phyloP scores from a whole-genome alignment of 2,329 filamentous ascomycete genomes.

The Immersiporthe knoxdaviesiana region DNA sequence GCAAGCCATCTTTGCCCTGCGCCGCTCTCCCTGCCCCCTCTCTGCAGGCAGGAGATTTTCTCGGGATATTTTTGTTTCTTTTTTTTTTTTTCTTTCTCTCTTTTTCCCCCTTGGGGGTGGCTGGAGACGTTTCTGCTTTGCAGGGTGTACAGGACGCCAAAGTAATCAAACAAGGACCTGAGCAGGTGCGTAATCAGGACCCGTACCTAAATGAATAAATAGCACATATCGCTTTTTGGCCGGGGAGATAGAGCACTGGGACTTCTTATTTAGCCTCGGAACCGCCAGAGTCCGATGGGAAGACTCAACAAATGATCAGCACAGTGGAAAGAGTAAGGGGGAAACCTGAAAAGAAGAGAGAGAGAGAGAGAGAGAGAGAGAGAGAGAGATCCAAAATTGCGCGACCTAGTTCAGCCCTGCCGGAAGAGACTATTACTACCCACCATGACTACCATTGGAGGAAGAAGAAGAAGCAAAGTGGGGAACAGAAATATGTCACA shows the following conservation, averaged over 20 bases:
- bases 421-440: background rate
- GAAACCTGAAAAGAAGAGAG: background rate
- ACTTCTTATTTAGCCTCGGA: background rate
- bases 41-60: slow-evolving; percentile 11
- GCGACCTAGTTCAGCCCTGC: slow-evolving; percentile 15
- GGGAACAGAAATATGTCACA: background rate
- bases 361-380: background rate
- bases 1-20: slow-evolving; percentile 13
- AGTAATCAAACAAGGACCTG: background rate
- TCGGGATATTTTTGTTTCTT: slow-evolving; percentile 17
- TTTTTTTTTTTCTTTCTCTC: no score
- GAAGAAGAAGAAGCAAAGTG: background rate
- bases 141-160: slow-evolving; percentile 6
- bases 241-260: background rate
- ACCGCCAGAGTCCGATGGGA: background rate
- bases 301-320: background rate
- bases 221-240: no score
- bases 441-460: background rate
- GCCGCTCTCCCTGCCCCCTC: background rate
- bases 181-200: background rate
- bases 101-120: background rate
- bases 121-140: background rate
- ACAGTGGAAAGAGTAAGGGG: background rate
- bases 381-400: background rate
- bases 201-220: no score